Base-by-base conservation (phyloP, 2,329 filamentous ascomycete genomes). In the Zalaria obscura region DNA sequence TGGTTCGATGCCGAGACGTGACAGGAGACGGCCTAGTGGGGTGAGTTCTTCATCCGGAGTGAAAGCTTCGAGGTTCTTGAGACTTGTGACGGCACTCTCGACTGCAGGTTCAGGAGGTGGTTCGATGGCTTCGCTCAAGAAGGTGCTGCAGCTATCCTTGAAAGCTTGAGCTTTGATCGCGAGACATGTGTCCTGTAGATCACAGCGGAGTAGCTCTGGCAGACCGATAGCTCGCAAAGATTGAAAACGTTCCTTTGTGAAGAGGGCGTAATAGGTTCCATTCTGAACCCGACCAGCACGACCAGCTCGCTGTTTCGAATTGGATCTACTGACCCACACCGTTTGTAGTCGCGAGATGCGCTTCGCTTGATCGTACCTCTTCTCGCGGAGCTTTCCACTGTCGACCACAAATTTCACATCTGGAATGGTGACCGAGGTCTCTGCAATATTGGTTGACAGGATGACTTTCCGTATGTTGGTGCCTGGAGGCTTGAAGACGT, bases 371-470 rank as follows among this genome's bases (percentile, higher is more conserved):
- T 68, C 60, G 46, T 67, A 69, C 31, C 56, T 48, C 18, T 50
- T 50, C 36, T 61, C 54, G 27, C 63, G 56, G 8, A 59, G 46
- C 48, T 63, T 68, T 38, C 70, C 70, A 10, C 58, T 55, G 45
- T 73, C 70, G 29, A 73, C 55, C 2, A 73, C 67, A 48, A 63
- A 66, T 41, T 61, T 61, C 18, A 73, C 66, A 45, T 72, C 69
- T 5, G 67, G 62, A n/a, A 72, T 64, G 4, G 69, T 72, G 34
- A 72, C 54, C 3, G 65, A 69, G 0, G 67, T 69, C 48, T 72
- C 69, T 5, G 67, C 67, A 43, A 72, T 67, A 41, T 70, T 68
- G 0, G 68, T 72, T 3, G 67, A 59, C 5, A 73, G 53, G 29
- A 73, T 66, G 28, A 73, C 61, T 46, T 68, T 67, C 35, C 70